Conservation (phyloP, 495 filamentous ascomycete genomes). For the Usnea hakonensis region DNA sequence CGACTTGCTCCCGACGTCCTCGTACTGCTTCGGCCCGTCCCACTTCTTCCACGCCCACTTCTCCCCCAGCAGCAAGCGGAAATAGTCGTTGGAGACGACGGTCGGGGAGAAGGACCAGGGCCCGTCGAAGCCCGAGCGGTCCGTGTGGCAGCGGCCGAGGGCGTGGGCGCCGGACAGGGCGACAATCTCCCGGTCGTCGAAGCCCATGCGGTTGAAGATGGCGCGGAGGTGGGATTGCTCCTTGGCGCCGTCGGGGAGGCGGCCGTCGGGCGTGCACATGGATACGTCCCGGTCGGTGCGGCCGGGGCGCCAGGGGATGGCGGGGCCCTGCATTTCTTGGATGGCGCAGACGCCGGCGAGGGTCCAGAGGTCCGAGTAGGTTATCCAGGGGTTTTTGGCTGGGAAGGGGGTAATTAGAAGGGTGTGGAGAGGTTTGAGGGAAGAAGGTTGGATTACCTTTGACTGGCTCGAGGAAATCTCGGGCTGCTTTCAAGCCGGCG, state of each 20-base stretch:
- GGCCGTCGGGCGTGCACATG: slow-evolving; percentile 89
- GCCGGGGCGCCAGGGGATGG: slow-evolving; percentile 84
- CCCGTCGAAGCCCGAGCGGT: slow-evolving; percentile 81
- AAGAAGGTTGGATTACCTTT: slow-evolving; percentile 52
- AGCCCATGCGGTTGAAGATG: slow-evolving; percentile 97
- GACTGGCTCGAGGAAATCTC: slow-evolving; percentile 86
- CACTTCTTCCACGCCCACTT: slow-evolving; percentile 93
- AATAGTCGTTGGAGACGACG: slow-evolving; percentile 91
- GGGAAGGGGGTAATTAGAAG: slow-evolving; percentile 29
- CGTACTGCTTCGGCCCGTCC: slow-evolving; percentile 79
- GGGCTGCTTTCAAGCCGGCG: slow-evolving; percentile 77
- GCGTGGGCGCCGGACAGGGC: slow-evolving; percentile 87
- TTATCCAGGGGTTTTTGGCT: slow-evolving; percentile 90
- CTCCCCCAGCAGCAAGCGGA: slow-evolving; percentile 75
- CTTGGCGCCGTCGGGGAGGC: slow-evolving; percentile 83
- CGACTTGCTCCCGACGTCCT: slow-evolving; percentile 74
- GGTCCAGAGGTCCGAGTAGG: slow-evolving; percentile 94
- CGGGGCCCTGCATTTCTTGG: slow-evolving; percentile 90
- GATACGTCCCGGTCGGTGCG: slow-evolving; percentile 74
- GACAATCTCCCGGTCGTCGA: slow-evolving; percentile 95
- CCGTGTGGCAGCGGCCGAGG: slow-evolving; percentile 82
- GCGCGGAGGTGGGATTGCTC: slow-evolving; percentile 74
- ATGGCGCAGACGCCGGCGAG: slow-evolving; percentile 77
- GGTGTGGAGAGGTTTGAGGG: neutral
- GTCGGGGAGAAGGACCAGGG: slow-evolving; percentile 98